A percentile compares a stretch with the other conserved stretches of the same genome.
Conservation (phyloP, 1,284 basidiomycete genomes). For the Marasmius fiardii region DNA sequence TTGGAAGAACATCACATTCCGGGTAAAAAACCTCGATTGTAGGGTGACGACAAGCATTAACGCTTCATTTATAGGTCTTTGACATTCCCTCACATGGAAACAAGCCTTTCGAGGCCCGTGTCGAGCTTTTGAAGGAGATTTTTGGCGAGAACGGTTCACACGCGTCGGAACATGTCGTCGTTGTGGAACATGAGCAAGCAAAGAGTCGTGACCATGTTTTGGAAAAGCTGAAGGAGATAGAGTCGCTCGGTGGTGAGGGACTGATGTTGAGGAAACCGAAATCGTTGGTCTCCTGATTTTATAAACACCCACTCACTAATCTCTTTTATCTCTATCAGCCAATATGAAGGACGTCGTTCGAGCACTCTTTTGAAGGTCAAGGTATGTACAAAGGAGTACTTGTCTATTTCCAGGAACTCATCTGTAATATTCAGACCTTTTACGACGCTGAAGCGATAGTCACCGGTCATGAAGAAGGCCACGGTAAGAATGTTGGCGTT, state of each 20-base stretch:
- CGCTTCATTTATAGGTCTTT: constrained; percentile 45
- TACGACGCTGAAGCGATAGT: constrained; percentile 67
- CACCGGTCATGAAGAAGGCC: constrained; percentile 53
- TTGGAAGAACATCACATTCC: constrained; percentile 59
- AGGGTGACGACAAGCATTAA: background rate
- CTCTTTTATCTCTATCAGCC: constrained; percentile 23
- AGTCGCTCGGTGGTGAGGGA: constrained; percentile 59
- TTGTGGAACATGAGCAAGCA: constrained; percentile 54
- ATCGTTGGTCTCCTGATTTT: constrained; percentile 33
- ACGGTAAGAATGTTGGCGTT: constrained; percentile 48
- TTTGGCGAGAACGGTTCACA: constrained; percentile 47
- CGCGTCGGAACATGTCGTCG: constrained; percentile 38
- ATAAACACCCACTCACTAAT: background rate
- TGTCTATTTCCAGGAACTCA: background rate
- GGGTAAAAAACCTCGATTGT: constrained; percentile 31
- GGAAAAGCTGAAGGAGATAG: constrained; percentile 51
- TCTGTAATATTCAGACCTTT: constrained; percentile 38
- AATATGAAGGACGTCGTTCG: constrained; percentile 54
- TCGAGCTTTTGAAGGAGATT: constrained; percentile 40
- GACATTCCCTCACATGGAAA: constrained; percentile 56
- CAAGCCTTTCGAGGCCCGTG: constrained; percentile 54
- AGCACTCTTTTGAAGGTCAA: constrained; percentile 61
- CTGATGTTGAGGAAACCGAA: constrained; percentile 61
- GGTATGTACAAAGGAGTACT: constrained; percentile 21
- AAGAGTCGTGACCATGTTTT: constrained; percentile 48